These are phyloP conservation scores for Calocera viscosa DNA, from an alignment of 768 basidiomycete genomes.

Conservation along the genomic window DNA sequence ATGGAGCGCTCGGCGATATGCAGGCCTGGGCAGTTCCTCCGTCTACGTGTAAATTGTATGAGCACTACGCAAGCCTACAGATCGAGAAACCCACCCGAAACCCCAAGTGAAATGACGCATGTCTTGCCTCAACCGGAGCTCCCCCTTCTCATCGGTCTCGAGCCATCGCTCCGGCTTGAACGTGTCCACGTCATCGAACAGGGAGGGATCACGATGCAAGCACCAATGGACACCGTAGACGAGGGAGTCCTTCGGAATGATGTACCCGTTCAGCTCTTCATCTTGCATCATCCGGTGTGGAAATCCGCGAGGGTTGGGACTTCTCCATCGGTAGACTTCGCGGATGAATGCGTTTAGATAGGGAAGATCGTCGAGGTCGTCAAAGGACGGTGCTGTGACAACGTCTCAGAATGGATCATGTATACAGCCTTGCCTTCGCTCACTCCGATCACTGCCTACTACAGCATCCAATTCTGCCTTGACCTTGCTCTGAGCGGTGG, in stretches of 20 bases:
- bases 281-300: not conserved
- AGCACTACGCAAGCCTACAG: no score
- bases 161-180: slow-evolving; percentile 78
- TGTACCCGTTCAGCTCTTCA: not conserved
- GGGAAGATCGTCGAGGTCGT: slow-evolving; percentile 37
- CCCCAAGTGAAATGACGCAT: not conserved
- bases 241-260: slow-evolving; percentile 60
- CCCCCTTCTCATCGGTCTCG: slow-evolving; percentile 23
- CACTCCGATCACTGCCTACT: not conserved
- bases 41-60: no score
- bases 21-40: not conserved
- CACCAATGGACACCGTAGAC: slow-evolving; percentile 77
- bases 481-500: not conserved
- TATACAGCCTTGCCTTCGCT: not conserved
- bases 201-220: slow-evolving; percentile 57
- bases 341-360: slow-evolving; percentile 40
- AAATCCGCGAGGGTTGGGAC: not conserved
- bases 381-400: not conserved
- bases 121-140: not conserved
- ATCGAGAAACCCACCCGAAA: not conserved
- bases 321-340: slow-evolving; percentile 25
- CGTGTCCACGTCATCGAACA: slow-evolving; percentile 62
- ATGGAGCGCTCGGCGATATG: not conserved
- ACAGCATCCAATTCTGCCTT: not conserved
- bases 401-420: not conserved